These are phyloP conservation scores for Nothopassalora personata DNA, from an alignment of 2,329 filamentous ascomycete species.

Conservation along the genomic window DNA sequence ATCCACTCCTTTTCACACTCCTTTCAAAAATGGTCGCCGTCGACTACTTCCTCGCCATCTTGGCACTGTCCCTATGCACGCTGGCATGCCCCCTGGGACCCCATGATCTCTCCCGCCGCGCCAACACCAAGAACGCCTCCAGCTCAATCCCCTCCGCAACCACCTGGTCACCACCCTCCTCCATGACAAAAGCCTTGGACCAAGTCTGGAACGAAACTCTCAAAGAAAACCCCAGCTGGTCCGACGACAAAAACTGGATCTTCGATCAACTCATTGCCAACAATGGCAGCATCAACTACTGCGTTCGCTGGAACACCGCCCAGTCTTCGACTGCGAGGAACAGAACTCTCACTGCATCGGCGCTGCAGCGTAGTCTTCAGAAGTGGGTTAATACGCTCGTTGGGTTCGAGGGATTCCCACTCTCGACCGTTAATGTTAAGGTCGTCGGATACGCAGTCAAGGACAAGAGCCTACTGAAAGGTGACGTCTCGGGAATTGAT, in stretches of 20 bases:
- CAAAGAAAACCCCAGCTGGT: constrained; percentile 4
- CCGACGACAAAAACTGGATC: constrained; percentile 9
- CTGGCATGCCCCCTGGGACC: too few relatives aligned
- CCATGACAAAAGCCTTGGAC: constrained; percentile 5
- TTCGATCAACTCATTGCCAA: constrained; percentile 7
- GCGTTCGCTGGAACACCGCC: constrained; percentile 44
- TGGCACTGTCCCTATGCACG: too few relatives aligned
- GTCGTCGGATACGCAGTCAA: constrained; percentile 45
- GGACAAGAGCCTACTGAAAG: constrained; percentile 36
- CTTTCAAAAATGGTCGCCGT: too few relatives aligned
- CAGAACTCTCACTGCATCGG: constrained; percentile 36
- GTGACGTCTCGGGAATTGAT: constrained; percentile 33
- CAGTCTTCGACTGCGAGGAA: constrained; percentile 36
- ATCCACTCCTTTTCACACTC: too few relatives aligned
- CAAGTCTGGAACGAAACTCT: constrained; percentile 9
- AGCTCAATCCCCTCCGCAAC: constrained; percentile 4
- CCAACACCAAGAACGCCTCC: background rate
- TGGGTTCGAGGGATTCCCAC: constrained; percentile 44
- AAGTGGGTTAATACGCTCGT: constrained; percentile 43
- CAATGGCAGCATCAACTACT: constrained; percentile 37
- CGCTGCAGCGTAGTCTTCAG: constrained; percentile 35
- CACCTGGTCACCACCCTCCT: constrained; percentile 4
- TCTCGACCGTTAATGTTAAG: constrained; percentile 35
- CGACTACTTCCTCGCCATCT: too few relatives aligned
- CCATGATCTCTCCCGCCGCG: too few relatives aligned